A percentile compares a stretch with the other conserved stretches of the same genome.
phyloP scores from a whole-genome alignment of 2,329 filamentous ascomycete genomes.

The Nakataea oryzae region DNA sequence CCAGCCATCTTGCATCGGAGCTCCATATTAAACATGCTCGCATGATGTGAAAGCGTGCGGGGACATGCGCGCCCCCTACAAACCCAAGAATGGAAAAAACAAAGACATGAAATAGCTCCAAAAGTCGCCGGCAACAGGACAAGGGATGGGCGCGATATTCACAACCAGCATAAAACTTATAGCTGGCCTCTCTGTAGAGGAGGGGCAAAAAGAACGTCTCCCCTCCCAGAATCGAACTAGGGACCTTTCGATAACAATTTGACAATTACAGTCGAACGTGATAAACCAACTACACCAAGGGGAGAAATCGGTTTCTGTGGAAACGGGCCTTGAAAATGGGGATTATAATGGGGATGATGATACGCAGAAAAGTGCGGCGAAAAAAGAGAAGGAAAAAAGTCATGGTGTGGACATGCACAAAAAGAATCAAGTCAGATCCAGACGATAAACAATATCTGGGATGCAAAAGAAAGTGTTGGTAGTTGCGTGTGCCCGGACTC shows the following conservation, averaged over 20 bases:
- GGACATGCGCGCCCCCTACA: too few species aligned
- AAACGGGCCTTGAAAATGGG: neutral
- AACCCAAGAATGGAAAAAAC: too few species aligned
- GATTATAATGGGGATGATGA: neutral
- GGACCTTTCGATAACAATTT: neutral
- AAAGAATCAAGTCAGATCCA: neutral
- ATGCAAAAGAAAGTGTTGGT: neutral
- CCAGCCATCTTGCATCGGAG: too few species aligned
- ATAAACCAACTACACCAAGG: neutral
- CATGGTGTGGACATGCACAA: neutral
- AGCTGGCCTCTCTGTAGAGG: too few species aligned
- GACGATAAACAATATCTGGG: too few species aligned
- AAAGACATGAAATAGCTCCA: too few species aligned
- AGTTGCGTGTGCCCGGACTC: slow-evolving; percentile 2
- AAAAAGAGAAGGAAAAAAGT: neutral
- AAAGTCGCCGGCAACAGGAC: too few species aligned
- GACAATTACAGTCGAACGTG: neutral
- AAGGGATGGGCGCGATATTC: too few species aligned
- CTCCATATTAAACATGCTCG: too few species aligned
- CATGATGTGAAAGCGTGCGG: too few species aligned
- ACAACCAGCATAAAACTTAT: too few species aligned
- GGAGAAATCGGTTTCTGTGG: neutral
- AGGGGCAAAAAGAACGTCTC: neutral
- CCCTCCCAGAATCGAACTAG: neutral
- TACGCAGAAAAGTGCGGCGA: neutral